These are phyloP conservation scores for Lotmaria passim DNA, from an alignment of 208 protist species.

Conservation along the genomic window DNA sequence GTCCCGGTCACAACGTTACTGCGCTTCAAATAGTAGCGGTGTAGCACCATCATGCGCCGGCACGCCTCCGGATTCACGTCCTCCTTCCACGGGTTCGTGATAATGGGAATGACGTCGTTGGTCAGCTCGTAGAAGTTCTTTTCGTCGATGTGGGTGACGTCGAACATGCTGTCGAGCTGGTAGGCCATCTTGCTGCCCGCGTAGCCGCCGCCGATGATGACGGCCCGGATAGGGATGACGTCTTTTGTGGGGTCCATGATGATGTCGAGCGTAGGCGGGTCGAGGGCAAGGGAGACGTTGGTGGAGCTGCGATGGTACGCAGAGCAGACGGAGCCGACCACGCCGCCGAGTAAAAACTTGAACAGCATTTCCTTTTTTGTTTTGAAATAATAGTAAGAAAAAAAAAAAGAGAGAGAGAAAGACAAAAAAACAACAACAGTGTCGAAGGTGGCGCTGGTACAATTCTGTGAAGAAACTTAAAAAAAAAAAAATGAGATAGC, in stretches of 20 bases:
- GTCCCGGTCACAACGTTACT: constrained; percentile 85
- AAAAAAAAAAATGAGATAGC: no score
- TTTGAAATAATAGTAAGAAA: no score
- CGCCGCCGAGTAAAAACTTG: constrained; percentile 48
- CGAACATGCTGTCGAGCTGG: constrained; percentile 87
- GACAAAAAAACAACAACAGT: constrained; percentile 8
- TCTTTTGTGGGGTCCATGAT: constrained; percentile 87
- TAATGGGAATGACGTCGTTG: constrained; percentile 82
- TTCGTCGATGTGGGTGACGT: constrained; percentile 85
- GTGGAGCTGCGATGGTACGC: constrained; percentile 30
- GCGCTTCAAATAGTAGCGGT: constrained; percentile 88
- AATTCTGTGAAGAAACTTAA: no score
- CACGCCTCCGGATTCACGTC: constrained; percentile 68
- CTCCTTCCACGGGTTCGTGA: constrained; percentile 66
- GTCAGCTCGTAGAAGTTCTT: constrained; percentile 92
- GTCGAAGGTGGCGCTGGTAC: no score
- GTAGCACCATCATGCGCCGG: constrained; percentile 75
- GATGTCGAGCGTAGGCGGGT: constrained; percentile 62
- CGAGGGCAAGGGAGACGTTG: constrained; percentile 49
- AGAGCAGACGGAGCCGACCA: constrained; percentile 50
- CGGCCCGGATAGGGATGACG: constrained; percentile 67
- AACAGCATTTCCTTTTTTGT: no score
- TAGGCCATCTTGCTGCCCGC: constrained; percentile 75
- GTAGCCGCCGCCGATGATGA: constrained; percentile 88
- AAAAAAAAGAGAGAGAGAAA: constrained; percentile 11